Base-by-base conservation (phyloP, 1,284 basidiomycete species). In the Termitomyces sp. region DNA sequence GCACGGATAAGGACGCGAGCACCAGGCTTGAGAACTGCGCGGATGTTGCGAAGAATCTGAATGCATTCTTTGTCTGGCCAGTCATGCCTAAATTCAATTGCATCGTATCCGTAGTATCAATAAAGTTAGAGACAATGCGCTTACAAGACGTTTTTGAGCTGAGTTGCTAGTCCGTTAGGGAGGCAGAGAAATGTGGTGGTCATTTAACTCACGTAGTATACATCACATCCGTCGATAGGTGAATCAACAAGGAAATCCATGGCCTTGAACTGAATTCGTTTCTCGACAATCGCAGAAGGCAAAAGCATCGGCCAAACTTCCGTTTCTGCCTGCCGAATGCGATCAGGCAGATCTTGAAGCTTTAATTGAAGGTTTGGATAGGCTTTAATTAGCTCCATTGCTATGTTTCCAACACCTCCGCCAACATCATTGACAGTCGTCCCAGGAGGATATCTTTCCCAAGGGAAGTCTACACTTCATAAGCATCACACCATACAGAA, bases 401-500 rank as follows among this genome's bases (percentile, higher is more conserved):
- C 65, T 21, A 76, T 64, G 11, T 69, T 61, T 0, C 80, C 79
- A 26, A 72, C 62, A 1, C 78, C 73, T 0, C 74, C 69, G 2
- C 76, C 79, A 9, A 82, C 67, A 58, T 81, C 80, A 40, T 74
- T 75, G 14, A 82, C 58, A 0, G 66, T 69, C 0, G 72, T 65
- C 7, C 65, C 67, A 5, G 62, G 34, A 1, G 64, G 59, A 2
- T 76, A 62, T 11, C 64, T 59, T n/a, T 62, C 56, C 28, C 28
- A 30, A 30, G 28, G 28, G 9, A 30, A 30, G 28, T 30, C 28
- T 30, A 30, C 21, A 24, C 21, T 24, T 24, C 2, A 4, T 41
- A 0, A 41, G n/a, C 11, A 19, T 11, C 11, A 24, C 13, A 14
- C 3, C 16, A 41, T 14, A 28, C 14, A 11, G 11, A 5, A 7